Percentiles rank a stretch among this genome's conserved stretches.
Conservation (phyloP, 139 green algal species). For the Chlamydomonas incerta region DNA sequence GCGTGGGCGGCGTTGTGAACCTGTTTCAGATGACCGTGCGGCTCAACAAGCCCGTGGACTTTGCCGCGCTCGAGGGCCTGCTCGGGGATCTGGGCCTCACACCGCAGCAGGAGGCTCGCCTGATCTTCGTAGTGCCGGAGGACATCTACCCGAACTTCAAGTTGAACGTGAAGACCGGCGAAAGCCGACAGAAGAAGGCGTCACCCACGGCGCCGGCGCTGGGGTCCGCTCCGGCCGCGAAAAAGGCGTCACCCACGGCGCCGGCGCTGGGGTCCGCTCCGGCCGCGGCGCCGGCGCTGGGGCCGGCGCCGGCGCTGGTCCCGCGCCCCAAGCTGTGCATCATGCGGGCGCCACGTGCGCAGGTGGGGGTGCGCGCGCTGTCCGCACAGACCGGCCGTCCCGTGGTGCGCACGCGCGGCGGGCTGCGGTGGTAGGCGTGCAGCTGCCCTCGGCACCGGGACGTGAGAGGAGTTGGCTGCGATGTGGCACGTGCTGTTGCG, state of each 20-base stretch:
- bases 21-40: not conserved
- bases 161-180: not conserved
- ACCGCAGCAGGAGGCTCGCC: not conserved
- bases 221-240: too few relatives aligned
- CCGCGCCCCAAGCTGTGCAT: slow-evolving; percentile 4
- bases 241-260: not conserved
- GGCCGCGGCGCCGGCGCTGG: too few relatives aligned
- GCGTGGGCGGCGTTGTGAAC: not conserved
- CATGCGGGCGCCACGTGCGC: not conserved
- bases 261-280: too few relatives aligned
- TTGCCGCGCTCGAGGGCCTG: not conserved
- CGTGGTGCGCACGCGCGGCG: not conserved
- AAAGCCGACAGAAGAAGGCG: not conserved
- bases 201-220: too few relatives aligned
- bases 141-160: slow-evolving; percentile 2
- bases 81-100: not conserved
- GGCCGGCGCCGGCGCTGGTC: too few relatives aligned
- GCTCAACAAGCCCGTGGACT: not conserved
- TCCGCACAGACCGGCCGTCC: not conserved
- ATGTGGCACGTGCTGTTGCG: too few relatives aligned
- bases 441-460: not conserved
- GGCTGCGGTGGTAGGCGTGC: not conserved
- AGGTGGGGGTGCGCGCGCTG: not conserved
- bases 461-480: too few relatives aligned
- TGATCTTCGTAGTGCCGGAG: slow-evolving; percentile 1